A percentile compares a stretch with the other conserved stretches of the same genome.
Evolutionary conservation across 768 basidiomycete species (phyloP).

Genomic region (Amanita molliuscula): DNA sequence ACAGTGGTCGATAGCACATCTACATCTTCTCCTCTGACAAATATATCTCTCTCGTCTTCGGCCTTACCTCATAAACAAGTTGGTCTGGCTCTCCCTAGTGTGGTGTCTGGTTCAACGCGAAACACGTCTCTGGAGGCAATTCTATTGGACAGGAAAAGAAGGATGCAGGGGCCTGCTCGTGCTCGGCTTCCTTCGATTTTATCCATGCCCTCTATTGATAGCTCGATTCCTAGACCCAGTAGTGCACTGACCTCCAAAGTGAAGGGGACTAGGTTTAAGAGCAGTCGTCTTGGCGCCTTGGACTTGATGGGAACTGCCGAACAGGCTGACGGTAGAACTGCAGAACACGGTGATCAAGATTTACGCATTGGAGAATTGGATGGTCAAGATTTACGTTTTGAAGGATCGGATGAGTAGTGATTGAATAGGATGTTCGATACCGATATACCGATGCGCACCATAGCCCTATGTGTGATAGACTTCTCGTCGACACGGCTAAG

Average conservation of each 20-base stretch:
- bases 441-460: too few species aligned
- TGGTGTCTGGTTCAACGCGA: constrained; percentile 33
- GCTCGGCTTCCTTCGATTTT: neutral
- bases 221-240: constrained; percentile 11
- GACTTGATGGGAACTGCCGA: constrained; percentile 13
- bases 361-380: neutral
- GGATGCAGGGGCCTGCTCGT: constrained; percentile 20
- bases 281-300: constrained; percentile 43
- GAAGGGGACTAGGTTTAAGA: constrained; percentile 63
- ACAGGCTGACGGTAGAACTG: neutral
- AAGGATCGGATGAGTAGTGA: neutral
- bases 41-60: neutral
- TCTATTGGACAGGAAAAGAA: constrained; percentile 52
- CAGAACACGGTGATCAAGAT: neutral
- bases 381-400: neutral
- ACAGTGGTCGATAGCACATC: too few species aligned
- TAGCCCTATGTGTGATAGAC: too few species aligned
- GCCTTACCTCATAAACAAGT: constrained; percentile 3
- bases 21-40: neutral
- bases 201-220: neutral
- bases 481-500: too few species aligned
- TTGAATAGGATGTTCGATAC: neutral
- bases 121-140: constrained; percentile 56
- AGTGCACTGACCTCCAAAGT: constrained; percentile 6
- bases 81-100: constrained; percentile 7